Conservation (phyloP, 139 green algal genomes). For the Desmodesmus armatus region DNA sequence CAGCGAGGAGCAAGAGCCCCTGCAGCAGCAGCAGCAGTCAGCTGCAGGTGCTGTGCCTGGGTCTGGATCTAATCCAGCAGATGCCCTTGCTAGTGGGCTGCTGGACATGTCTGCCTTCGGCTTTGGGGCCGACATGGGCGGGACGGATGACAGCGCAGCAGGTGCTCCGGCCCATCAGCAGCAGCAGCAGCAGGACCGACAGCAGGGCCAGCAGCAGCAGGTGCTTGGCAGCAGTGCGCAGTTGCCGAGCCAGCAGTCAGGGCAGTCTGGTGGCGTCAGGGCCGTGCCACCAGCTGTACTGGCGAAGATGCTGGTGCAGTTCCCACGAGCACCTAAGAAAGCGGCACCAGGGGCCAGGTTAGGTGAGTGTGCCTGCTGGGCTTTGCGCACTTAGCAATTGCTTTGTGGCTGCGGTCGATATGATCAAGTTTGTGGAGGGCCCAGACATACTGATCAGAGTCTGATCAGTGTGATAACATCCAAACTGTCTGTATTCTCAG, state of each 20-base stretch:
- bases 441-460: no score
- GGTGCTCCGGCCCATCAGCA: constrained; percentile 1
- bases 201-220: constrained; percentile 4
- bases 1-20: not conserved
- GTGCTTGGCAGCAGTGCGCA: constrained; percentile 4
- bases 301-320: not conserved
- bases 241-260: constrained; percentile 12
- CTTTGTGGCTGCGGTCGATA: no score
- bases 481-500: no score
- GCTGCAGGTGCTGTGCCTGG: constrained; percentile 4
- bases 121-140: not conserved
- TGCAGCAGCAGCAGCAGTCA: not conserved
- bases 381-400: no score
- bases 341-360: not conserved
- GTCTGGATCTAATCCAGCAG: not conserved
- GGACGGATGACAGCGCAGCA: not conserved
- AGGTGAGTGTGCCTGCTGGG: no score
- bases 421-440: no score
- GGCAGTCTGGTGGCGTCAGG: no score
- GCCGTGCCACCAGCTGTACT: not conserved
- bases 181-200: not conserved
- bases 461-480: no score
- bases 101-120: constrained; percentile 55
- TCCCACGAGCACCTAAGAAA: no score
- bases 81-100: constrained; percentile 51